A percentile compares a stretch with the other conserved stretches of the same genome.
Evolutionary conservation across 208 protist species (phyloP).

Genomic region (Leishmania martiniquensis): DNA sequence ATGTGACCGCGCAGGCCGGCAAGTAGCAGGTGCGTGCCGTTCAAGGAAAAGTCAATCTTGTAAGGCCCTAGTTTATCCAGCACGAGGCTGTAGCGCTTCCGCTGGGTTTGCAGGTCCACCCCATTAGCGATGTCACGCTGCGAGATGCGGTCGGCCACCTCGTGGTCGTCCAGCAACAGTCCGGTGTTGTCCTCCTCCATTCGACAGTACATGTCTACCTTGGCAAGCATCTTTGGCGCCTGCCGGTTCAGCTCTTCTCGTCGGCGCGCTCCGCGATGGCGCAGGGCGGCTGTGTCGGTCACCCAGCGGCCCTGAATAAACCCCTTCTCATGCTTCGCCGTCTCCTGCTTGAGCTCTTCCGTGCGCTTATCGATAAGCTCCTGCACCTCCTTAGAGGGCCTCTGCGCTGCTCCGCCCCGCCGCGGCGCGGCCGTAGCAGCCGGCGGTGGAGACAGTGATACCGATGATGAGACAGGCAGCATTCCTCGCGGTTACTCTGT

Average conservation of each 20-base stretch:
- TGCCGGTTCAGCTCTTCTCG: constrained; percentile 60
- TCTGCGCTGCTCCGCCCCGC: constrained; percentile 13
- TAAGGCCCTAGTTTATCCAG: constrained; percentile 96
- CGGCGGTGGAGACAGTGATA: background rate
- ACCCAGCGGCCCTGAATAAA: constrained; percentile 84
- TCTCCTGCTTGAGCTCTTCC: constrained; percentile 49
- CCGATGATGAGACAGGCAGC: constrained; percentile 1
- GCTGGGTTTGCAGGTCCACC: constrained; percentile 94
- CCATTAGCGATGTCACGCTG: constrained; percentile 90
- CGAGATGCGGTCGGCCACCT: constrained; percentile 93
- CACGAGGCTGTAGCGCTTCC: constrained; percentile 94
- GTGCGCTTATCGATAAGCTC: constrained; percentile 58
- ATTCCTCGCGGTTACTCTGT: background rate
- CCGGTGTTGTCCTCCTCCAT: constrained; percentile 71
- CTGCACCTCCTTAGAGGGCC: constrained; percentile 58
- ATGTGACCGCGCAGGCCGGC: constrained; percentile 97
- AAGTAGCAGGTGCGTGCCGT: constrained; percentile 94
- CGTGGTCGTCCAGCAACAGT: constrained; percentile 79
- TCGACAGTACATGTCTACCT: constrained; percentile 69
- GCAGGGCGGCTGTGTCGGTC: constrained; percentile 70
- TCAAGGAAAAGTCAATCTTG: constrained; percentile 92
- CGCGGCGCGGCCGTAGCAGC: constrained; percentile 7
- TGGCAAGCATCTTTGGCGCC: constrained; percentile 70
- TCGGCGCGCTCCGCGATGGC: constrained; percentile 55
- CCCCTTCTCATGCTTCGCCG: constrained; percentile 42